Evolutionary conservation across 2,329 filamentous ascomycete species (phyloP).

Genomic region (Claviceps pazoutovae): DNA sequence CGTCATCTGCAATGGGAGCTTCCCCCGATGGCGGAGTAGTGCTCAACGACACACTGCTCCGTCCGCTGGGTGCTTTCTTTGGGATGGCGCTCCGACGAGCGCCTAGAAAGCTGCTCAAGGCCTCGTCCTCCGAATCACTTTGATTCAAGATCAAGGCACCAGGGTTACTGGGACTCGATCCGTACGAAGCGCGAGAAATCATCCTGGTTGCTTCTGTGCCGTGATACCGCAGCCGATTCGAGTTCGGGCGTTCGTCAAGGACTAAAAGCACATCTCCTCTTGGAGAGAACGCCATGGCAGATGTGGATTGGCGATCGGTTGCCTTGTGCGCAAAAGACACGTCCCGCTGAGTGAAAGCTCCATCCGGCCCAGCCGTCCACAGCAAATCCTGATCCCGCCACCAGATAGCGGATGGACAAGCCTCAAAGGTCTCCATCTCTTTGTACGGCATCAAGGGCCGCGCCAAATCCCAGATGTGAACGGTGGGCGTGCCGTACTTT

Average conservation of each 20-base stretch:
- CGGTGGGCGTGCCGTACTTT: slow-evolving; percentile 40
- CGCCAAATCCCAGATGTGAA: slow-evolving; percentile 57
- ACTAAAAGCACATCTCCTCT: slow-evolving; percentile 47
- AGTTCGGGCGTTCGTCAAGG: slow-evolving; percentile 41
- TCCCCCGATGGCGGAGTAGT: slow-evolving; percentile 38
- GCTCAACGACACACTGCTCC: slow-evolving; percentile 31
- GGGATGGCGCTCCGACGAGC: slow-evolving; percentile 26
- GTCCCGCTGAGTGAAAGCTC: slow-evolving; percentile 50
- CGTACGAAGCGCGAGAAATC: slow-evolving; percentile 27
- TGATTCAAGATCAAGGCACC: slow-evolving; percentile 41
- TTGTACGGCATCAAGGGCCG: slow-evolving; percentile 54
- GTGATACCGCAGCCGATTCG: slow-evolving; percentile 27
- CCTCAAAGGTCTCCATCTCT: slow-evolving; percentile 46
- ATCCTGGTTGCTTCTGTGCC: slow-evolving; percentile 20
- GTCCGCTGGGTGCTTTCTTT: slow-evolving; percentile 29
- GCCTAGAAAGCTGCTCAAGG: slow-evolving; percentile 44
- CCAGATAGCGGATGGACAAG: slow-evolving; percentile 40
- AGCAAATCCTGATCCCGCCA: slow-evolving; percentile 53
- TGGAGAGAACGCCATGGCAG: slow-evolving; percentile 46
- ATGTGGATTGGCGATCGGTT: slow-evolving; percentile 48
- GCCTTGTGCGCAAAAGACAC: slow-evolving; percentile 49
- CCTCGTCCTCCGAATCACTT: slow-evolving; percentile 53
- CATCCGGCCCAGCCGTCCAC: slow-evolving; percentile 51
- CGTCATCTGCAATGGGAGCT: slow-evolving; percentile 16
- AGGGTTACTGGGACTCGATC: slow-evolving; percentile 34